phyloP scores from a whole-genome alignment of 768 basidiomycete species.

The Cantharellus anzutake region DNA sequence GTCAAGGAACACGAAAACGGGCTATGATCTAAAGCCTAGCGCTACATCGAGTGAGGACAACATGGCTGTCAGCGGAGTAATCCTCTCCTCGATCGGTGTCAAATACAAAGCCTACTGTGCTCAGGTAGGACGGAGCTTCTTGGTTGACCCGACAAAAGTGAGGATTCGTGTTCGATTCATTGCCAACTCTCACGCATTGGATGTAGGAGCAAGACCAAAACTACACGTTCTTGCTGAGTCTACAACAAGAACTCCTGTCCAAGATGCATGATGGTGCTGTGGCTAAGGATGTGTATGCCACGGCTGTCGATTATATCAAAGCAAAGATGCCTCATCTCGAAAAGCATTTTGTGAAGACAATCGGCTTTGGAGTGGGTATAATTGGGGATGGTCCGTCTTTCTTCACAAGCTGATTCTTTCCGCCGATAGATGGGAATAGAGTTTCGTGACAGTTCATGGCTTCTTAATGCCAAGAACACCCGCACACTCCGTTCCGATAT shows the following conservation, averaged over 20 bases:
- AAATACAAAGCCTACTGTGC: constrained; percentile 87
- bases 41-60: constrained; percentile 71
- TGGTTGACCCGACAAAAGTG: constrained; percentile 78
- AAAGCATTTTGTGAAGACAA: constrained; percentile 67
- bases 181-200: neutral
- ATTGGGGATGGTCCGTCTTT: neutral
- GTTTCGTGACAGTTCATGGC: constrained; percentile 75
- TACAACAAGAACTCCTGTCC: constrained; percentile 58
- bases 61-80: constrained; percentile 75
- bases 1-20: constrained; percentile 61
- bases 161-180: constrained; percentile 5
- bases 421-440: constrained; percentile 70
- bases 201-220: constrained; percentile 77
- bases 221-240: constrained; percentile 55
- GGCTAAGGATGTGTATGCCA: constrained; percentile 66
- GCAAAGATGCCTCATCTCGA: constrained; percentile 70
- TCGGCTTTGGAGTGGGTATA: constrained; percentile 67
- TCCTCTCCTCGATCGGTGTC: constrained; percentile 73
- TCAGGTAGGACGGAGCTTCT: constrained; percentile 84
- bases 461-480: constrained; percentile 64
- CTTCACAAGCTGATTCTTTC: neutral
- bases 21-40: constrained; percentile 76
- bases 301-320: constrained; percentile 46
- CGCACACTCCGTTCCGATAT: constrained; percentile 56
- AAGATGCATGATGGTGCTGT: constrained; percentile 63